phyloP scores from a whole-genome alignment of 2,329 filamentous ascomycete genomes.

The Aschersonia sp. region DNA sequence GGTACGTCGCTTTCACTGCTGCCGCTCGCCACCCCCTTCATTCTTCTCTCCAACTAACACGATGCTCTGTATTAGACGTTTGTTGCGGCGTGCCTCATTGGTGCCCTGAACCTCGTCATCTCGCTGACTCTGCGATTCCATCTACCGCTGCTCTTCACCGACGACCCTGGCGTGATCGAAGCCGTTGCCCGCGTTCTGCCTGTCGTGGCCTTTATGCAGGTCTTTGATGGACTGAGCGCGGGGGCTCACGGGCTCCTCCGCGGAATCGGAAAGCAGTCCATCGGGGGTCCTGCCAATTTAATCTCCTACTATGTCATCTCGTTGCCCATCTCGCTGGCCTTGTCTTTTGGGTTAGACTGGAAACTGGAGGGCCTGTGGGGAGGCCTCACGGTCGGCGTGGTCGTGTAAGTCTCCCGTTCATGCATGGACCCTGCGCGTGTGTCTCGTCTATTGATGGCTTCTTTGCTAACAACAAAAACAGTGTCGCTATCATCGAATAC shows the following conservation, averaged over 20 bases:
- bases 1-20: slow-evolving; percentile 22
- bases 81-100: slow-evolving; percentile 52
- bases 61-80: slow-evolving; percentile 28
- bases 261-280: slow-evolving; percentile 74
- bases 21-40: not conserved
- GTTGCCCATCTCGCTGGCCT: slow-evolving; percentile 67
- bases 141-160: slow-evolving; percentile 68
- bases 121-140: slow-evolving; percentile 54
- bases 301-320: slow-evolving; percentile 78
- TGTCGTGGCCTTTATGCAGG: slow-evolving; percentile 74
- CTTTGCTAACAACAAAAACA: slow-evolving; percentile 8
- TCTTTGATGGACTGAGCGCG: slow-evolving; percentile 70
- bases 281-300: slow-evolving; percentile 81
- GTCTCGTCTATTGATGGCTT: not conserved
- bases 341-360: slow-evolving; percentile 66
- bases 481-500: slow-evolving; percentile 39
- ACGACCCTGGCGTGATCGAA: slow-evolving; percentile 52
- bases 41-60: not conserved
- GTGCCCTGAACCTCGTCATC: slow-evolving; percentile 61
- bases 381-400: slow-evolving; percentile 59
- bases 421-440: not conserved
- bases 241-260: slow-evolving; percentile 75
- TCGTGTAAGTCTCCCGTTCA: slow-evolving; percentile 30
- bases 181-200: slow-evolving; percentile 60
- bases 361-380: slow-evolving; percentile 69